Conservation (phyloP, 139 green algal species). For the Tetraselmis striata region DNA sequence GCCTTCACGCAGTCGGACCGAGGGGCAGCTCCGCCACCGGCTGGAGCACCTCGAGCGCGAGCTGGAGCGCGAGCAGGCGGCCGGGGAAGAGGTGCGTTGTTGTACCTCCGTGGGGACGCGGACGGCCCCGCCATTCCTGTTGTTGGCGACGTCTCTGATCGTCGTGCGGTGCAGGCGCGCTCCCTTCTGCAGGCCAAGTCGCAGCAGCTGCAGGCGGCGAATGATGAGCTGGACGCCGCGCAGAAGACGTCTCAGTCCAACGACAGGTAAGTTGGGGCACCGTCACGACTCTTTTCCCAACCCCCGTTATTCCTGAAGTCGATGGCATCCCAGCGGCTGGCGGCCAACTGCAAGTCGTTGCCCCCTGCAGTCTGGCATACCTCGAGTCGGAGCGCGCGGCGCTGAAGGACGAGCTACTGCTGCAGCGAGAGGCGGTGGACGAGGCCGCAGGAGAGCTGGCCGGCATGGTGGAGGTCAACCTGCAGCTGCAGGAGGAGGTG, state of each 20-base stretch:
- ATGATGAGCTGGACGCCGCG: not conserved
- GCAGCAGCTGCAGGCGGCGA: not conserved
- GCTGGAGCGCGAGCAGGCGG: not conserved
- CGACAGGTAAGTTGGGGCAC: too few species aligned
- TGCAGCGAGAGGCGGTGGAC: not conserved
- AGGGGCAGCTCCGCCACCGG: not conserved
- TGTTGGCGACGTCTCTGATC: too few species aligned
- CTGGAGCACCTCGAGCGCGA: not conserved
- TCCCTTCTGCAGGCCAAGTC: not conserved
- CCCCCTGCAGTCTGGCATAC: not conserved
- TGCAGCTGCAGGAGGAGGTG: not conserved
- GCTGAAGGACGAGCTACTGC: not conserved
- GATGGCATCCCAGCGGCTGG: too few species aligned
- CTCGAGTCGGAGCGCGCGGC: not conserved
- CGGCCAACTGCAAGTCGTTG: too few species aligned
- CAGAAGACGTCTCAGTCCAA: too few species aligned
- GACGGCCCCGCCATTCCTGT: too few species aligned
- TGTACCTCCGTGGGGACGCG: too few species aligned
- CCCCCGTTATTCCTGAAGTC: too few species aligned
- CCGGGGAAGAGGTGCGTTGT: not conserved
- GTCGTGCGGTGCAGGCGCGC: not conserved
- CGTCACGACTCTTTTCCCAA: too few species aligned
- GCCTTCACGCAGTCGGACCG: too few species aligned
- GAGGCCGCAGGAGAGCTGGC: not conserved
- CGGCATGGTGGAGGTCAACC: not conserved